phyloP scores from a whole-genome alignment of 768 basidiomycete species.

The Boletus subparvulus region DNA sequence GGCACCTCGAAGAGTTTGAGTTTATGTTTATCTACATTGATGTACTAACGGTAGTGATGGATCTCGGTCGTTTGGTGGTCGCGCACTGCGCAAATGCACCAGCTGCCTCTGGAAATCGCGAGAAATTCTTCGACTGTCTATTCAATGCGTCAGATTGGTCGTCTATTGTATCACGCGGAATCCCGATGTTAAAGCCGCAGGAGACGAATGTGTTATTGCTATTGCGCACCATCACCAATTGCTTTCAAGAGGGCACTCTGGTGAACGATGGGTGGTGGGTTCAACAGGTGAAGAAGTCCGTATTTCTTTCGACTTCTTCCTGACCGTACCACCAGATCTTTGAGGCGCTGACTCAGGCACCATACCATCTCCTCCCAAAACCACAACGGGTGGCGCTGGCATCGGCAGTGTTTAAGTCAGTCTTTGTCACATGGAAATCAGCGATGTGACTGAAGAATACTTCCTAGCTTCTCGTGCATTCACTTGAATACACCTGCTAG shows the following conservation, averaged over 20 bases:
- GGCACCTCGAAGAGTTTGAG: background rate
- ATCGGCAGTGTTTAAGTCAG: constrained; percentile 88
- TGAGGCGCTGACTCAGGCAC: constrained; percentile 47
- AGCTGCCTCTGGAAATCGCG: constrained; percentile 41
- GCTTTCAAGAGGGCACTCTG: constrained; percentile 56
- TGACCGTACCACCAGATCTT: constrained; percentile 49
- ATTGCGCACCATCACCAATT: constrained; percentile 78
- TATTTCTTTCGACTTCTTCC: constrained; percentile 5
- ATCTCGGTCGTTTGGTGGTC: constrained; percentile 74
- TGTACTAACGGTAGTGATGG: constrained; percentile 59
- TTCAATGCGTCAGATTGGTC: constrained; percentile 70
- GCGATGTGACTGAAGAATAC: constrained; percentile 1
- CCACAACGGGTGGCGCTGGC: constrained; percentile 73
- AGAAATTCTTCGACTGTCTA: constrained; percentile 57
- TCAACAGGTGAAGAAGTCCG: constrained; percentile 39
- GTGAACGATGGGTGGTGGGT: constrained; percentile 51
- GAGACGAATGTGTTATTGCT: constrained; percentile 86
- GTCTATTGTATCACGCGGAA: constrained; percentile 43
- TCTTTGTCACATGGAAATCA: constrained; percentile 10
- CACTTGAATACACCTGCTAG: constrained; percentile 44
- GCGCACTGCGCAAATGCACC: constrained; percentile 61
- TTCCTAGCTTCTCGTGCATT: constrained; percentile 63
- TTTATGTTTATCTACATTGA: background rate
- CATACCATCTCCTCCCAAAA: constrained; percentile 61
- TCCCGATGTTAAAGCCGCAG: constrained; percentile 62